phyloP scores from a whole-genome alignment of 2,329 filamentous ascomycete species.

The Cercospora zeae-maydis region DNA sequence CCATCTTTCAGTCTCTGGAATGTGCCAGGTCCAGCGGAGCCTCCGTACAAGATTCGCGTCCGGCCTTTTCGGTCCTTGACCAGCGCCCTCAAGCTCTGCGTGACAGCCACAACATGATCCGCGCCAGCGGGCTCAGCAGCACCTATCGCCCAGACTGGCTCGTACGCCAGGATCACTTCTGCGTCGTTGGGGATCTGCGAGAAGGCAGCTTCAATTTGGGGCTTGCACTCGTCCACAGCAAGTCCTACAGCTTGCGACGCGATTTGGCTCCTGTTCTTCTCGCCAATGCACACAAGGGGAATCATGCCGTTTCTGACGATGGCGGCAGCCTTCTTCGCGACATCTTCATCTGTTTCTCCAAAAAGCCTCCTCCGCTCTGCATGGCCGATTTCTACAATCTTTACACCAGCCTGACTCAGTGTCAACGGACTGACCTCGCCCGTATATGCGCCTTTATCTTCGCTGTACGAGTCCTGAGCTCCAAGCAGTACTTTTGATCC shows the following conservation, averaged over 20 bases:
- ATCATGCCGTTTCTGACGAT: constrained; percentile 66
- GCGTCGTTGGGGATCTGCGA: constrained; percentile 57
- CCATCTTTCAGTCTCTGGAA: constrained; percentile 64
- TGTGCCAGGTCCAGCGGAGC: constrained; percentile 75
- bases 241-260: constrained; percentile 51
- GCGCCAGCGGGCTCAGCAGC: constrained; percentile 66
- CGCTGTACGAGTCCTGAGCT: constrained; percentile 71
- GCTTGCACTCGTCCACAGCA: constrained; percentile 63
- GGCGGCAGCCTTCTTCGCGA: constrained; percentile 67
- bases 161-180: constrained; percentile 76
- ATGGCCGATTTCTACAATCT: constrained; percentile 74
- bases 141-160: constrained; percentile 87
- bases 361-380: constrained; percentile 72
- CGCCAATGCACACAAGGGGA: constrained; percentile 77
- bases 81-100: constrained; percentile 59
- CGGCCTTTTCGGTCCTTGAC: constrained; percentile 52
- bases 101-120: constrained; percentile 69
- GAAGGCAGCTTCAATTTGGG: constrained; percentile 64
- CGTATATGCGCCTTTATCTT: constrained; percentile 69
- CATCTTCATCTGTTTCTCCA: constrained; percentile 66
- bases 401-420: constrained; percentile 64
- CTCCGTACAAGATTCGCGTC: constrained; percentile 74
- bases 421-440: constrained; percentile 71
- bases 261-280: constrained; percentile 51
- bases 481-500: constrained; percentile 59